phyloP scores from a whole-genome alignment of 2,329 filamentous ascomycete species.

The Ilyonectria sp. region DNA sequence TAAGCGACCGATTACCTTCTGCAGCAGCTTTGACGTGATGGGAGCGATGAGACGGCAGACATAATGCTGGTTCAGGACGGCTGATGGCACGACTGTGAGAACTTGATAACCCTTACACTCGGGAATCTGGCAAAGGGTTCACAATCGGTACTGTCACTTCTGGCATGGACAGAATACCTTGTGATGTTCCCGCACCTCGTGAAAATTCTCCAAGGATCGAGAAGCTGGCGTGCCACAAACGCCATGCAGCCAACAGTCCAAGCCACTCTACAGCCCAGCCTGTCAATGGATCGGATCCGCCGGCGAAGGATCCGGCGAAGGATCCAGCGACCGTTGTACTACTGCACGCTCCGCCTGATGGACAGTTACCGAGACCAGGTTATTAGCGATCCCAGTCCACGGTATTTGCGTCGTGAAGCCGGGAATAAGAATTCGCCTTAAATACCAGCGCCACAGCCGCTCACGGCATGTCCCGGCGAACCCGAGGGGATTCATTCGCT shows the following conservation, averaged over 20 bases:
- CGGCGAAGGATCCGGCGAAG: constrained; percentile 1
- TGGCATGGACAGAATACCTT: background rate
- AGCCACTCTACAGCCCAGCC: background rate
- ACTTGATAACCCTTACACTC: no score
- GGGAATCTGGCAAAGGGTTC: no score
- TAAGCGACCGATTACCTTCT: constrained; percentile 1
- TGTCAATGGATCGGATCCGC: no score
- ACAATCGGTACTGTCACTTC: background rate
- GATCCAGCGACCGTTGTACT: constrained; percentile 1
- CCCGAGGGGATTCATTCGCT: background rate
- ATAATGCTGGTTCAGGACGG: background rate
- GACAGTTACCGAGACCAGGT: background rate
- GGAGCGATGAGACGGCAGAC: background rate
- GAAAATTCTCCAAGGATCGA: background rate
- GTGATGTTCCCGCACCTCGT: background rate
- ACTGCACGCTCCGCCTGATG: constrained; percentile 8
- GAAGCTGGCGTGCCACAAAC: background rate
- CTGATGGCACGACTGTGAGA: background rate
- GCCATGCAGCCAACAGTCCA: background rate
- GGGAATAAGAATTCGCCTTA: constrained; percentile 3
- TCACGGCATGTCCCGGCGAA: background rate
- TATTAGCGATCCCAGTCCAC: background rate
- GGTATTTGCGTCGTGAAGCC: background rate
- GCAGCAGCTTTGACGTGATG: background rate
- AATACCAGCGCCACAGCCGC: background rate